Evolutionary conservation across 768 basidiomycete species (phyloP), one percentile per base, ranked within the genome.

Genomic region (Panaeolus papilionaceus): DNA sequence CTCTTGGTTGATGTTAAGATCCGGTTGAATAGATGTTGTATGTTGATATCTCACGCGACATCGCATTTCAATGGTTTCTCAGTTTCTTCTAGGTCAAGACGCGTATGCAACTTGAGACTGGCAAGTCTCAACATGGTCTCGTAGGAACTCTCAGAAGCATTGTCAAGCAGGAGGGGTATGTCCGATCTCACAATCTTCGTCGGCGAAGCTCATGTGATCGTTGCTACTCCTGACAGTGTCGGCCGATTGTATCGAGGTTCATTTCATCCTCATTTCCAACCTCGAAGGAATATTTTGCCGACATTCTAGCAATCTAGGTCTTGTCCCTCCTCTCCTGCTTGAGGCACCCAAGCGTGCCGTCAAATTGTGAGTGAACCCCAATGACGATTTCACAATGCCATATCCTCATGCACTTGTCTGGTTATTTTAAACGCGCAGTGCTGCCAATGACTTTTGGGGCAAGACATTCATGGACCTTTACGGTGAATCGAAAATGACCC

Each of bases 311-410:
- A 51, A 33, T 64, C 28, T 64, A 93, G 92, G 97, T 72, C 89
- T 99, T 67, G 91, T 96, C n/a, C 95, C 98, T 10, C 98, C 98
- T 18, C 79, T 99, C 10, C 87, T 99, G 74, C 82, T 99, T 54
- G 98, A 99, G 79, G 98, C 98, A 16, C 98, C 98, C 1, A 99
- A 99, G 82, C 91, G 98, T 80, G 98, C 98, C 16, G 93, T 96
- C 61, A 99, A 99, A 86, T 94, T 93, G 92, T 92, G 70, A 69
- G 89, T 81, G 23, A 7, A 28, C 44, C 18, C 20, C 26, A 61
- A 26, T 28, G 8, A 54, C n/a, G 26, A 28, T 20, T 33, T 44
- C 26, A 0, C 45, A 33, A 45, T 4, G 26, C 33, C 11, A 58
- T 33, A 33, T 26, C 38, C 42, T 47, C 38, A 26, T 23, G 63